Evolutionary conservation across 176 grass and related monocot genomes (phyloP), one percentile per base, ranked within the genome.

Genomic region (Pontederia crassipes): DNA sequence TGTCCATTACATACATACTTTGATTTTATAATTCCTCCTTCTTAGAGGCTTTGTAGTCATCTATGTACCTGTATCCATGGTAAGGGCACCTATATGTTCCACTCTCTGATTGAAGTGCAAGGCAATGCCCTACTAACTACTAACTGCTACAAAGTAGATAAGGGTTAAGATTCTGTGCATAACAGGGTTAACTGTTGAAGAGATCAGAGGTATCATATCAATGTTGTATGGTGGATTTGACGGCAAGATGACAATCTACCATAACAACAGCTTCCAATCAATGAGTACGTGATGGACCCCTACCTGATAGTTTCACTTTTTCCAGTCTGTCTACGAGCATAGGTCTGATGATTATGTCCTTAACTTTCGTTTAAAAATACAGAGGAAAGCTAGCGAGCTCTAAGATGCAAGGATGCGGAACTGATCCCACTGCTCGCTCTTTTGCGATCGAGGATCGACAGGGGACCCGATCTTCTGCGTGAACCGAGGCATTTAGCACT

Each of bases 301-400:
- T 28, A 28, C 57, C 57, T 59, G 57, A 59, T 59, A 20, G 13
- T 59, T 59, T 27, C 13, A 28, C 57, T 59, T 59, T 59, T 59
- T 40, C 32, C 32, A 40, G 57, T 59, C 57, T 24, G 18, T 12
- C 20, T 32, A 28, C 57, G 4, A 59, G 24, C 57, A 59, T 27
- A 59, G 32, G 32, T 20, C 57, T 28, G 5, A 13, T 59, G 3
- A 59, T 59, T 59, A 59, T 59, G 26, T 28, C 4, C 10, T 12
- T 29, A 13, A 12, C 57, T 59, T 27, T 59, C 12, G 13, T 29
- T 11, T 59, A 59, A 59, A 24, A 59, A 28, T 28, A 6, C 57
- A 12, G 26, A 40, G 32, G 32, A 40, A 40, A 40, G 32, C 32
- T 4, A 40, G 26, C 12, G 13, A 26, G 26, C 26, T 29, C 11